These are phyloP conservation scores for Cyberlindnera petersonii DNA, from an alignment of 805 yeast species.

Conservation along the genomic window DNA sequence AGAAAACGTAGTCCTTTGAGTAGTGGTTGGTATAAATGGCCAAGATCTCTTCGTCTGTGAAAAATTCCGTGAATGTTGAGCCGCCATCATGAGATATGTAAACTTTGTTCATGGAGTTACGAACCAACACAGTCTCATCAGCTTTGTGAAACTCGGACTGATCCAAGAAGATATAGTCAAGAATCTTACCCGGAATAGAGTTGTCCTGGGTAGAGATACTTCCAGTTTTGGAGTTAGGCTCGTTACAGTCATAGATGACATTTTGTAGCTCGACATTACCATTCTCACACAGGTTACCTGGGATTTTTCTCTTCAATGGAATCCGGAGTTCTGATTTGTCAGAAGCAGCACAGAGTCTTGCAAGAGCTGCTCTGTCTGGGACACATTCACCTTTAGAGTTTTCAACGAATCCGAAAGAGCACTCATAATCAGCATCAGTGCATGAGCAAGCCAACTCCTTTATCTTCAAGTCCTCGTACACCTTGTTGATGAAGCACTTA, in stretches of 20 bases:
- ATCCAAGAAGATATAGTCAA: conserved; percentile 57
- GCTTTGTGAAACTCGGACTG: conserved; percentile 27
- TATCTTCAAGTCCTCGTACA: conserved; percentile 37
- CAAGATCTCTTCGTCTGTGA: conserved; percentile 35
- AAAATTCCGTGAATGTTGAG: conserved; percentile 12
- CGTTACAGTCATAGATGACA: conserved; percentile 17
- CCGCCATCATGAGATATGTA: conserved; percentile 59
- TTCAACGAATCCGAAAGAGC: conserved; percentile 50
- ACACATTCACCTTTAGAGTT: conserved; percentile 46
- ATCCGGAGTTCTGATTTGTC: conserved; percentile 17
- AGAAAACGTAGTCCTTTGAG: conserved; percentile 42
- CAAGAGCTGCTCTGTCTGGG: conserved; percentile 27
- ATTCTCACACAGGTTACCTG: conserved; percentile 23
- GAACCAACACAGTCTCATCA: conserved; percentile 63
- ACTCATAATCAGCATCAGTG: conserved; percentile 62
- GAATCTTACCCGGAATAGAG: conserved; percentile 48
- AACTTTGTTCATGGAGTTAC: conserved; percentile 47
- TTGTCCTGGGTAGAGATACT: conserved; percentile 30
- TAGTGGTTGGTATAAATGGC: conserved; percentile 56
- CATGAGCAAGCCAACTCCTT: conserved; percentile 61
- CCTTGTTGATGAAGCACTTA: conserved; percentile 47
- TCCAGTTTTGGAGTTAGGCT: conserved; percentile 24
- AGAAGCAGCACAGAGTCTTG: conserved; percentile 35
- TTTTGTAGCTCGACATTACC: conserved; percentile 13
- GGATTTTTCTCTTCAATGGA: conserved; percentile 15